phyloP scores from a whole-genome alignment of 2,329 filamentous ascomycete species.

The Trichoderma lentiforme region DNA sequence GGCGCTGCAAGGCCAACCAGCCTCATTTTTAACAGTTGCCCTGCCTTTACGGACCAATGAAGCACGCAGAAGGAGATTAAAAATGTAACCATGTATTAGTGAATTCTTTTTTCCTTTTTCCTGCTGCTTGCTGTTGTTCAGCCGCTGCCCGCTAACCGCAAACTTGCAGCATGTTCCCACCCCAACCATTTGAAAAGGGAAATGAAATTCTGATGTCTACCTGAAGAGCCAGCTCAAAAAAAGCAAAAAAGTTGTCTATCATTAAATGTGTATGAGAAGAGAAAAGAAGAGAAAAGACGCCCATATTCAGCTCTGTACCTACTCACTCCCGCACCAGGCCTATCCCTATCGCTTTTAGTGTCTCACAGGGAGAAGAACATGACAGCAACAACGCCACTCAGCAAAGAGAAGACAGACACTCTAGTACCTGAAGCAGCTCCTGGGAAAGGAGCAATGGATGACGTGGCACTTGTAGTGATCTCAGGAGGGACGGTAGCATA shows the following conservation, averaged over 20 bases:
- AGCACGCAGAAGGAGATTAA: background rate
- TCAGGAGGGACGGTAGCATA: background rate
- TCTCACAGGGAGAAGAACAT: conserved; percentile 13
- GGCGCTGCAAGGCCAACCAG: background rate
- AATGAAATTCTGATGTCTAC: background rate
- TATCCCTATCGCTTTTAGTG: background rate
- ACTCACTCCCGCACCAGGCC: background rate
- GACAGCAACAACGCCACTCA: conserved; percentile 3
- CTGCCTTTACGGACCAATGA: background rate
- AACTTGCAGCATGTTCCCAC: background rate
- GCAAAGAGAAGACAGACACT: conserved; percentile 2
- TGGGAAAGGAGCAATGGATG: conserved; percentile 7
- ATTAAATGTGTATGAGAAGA: conserved; percentile 13
- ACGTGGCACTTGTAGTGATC: background rate
- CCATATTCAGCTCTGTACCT: background rate
- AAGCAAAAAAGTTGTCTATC: conserved; percentile 5
- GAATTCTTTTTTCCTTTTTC: background rate
- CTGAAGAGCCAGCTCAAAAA: conserved; percentile 6
- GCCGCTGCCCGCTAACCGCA: background rate
- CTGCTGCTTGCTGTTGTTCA: background rate
- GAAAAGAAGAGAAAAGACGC: background rate
- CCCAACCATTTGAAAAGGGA: background rate
- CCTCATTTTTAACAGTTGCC: background rate
- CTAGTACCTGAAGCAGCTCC: conserved; percentile 7
- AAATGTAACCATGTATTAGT: conserved; percentile 4